Evolutionary conservation across 2,329 filamentous ascomycete species (phyloP).

Genomic region (Paracorniculantispora psalliotae): DNA sequence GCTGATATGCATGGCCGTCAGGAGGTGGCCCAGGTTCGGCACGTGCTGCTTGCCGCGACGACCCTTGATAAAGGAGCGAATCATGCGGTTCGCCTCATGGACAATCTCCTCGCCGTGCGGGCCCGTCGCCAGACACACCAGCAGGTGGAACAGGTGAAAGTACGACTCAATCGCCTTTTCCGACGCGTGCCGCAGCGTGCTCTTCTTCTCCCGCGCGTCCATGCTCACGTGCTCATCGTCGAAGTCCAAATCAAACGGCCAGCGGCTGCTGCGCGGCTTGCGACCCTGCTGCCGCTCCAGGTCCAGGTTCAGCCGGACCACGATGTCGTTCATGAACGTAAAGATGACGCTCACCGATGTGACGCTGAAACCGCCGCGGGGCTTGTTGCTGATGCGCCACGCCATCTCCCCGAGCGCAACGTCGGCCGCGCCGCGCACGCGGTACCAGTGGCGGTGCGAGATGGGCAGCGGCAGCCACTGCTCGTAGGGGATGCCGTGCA

Average conservation of each 20-base stretch:
- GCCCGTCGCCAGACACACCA: conserved; percentile 40
- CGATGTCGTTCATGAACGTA: conserved; percentile 46
- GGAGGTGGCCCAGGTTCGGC: conserved; percentile 45
- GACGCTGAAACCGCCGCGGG: background rate
- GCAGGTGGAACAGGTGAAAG: conserved; percentile 47
- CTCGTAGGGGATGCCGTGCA: conserved; percentile 37
- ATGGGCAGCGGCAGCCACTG: conserved; percentile 45
- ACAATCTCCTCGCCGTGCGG: background rate
- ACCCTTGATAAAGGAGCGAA: conserved; percentile 34
- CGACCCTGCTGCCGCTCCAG: conserved; percentile 5
- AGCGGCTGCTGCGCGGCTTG: too few species aligned
- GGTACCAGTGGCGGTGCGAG: conserved; percentile 39
- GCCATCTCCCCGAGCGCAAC: background rate
- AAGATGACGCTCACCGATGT: conserved; percentile 35
- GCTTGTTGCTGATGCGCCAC: background rate
- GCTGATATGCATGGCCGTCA: conserved; percentile 43
- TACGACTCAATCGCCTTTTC: conserved; percentile 51
- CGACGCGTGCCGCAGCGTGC: conserved; percentile 41
- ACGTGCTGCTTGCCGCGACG: conserved; percentile 35
- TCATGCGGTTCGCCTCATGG: conserved; percentile 35
- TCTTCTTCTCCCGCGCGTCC: conserved; percentile 22
- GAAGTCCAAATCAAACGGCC: too few species aligned
- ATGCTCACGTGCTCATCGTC: background rate
- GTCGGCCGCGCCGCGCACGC: conserved; percentile 26
- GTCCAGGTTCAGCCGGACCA: conserved; percentile 40